Percentiles rank a stretch among this genome's conserved stretches.
These are phyloP conservation scores for Aspergillus fumigatiaffinis DNA, from an alignment of 2,329 filamentous ascomycete species.

Conservation along the genomic window DNA sequence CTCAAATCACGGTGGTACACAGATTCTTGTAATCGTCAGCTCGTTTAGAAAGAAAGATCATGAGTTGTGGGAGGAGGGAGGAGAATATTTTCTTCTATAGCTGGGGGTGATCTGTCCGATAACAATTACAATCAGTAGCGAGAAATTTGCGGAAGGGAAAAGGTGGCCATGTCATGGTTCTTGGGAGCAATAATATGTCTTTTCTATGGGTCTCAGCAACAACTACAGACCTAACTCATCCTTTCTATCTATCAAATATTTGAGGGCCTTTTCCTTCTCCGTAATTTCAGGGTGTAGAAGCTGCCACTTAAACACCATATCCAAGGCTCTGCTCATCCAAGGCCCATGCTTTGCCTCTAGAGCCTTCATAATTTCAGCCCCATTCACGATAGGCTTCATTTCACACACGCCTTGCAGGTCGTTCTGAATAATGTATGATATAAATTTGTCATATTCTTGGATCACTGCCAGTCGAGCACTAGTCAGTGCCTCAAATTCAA, in stretches of 20 bases:
- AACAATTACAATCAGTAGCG: neutral
- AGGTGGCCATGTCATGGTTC: neutral
- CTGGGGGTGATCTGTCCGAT: neutral
- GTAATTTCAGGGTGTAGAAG: constrained; percentile 68
- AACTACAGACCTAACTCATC: constrained; percentile 45
- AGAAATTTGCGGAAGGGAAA: neutral
- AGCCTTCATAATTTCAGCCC: constrained; percentile 65
- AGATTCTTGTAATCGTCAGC: neutral
- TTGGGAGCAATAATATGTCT: neutral
- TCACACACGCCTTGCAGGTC: constrained; percentile 51
- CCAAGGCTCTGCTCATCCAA: constrained; percentile 80
- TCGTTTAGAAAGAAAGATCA: neutral
- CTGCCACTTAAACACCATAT: constrained; percentile 83
- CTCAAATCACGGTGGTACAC: neutral
- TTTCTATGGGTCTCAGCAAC: neutral
- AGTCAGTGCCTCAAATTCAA: constrained; percentile 11
- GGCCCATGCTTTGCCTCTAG: constrained; percentile 63
- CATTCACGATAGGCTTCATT: constrained; percentile 66
- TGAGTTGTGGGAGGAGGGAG: neutral
- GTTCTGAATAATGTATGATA: constrained; percentile 49
- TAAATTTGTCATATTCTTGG: constrained; percentile 51
- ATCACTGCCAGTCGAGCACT: constrained; percentile 34
- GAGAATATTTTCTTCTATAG: neutral
- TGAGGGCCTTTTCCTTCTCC: constrained; percentile 57
- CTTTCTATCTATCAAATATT: constrained; percentile 53